These are phyloP conservation scores for Rhizoclosmatium sp. DNA, from an alignment of 192 early-diverging fungal genomes.

Conservation along the genomic window DNA sequence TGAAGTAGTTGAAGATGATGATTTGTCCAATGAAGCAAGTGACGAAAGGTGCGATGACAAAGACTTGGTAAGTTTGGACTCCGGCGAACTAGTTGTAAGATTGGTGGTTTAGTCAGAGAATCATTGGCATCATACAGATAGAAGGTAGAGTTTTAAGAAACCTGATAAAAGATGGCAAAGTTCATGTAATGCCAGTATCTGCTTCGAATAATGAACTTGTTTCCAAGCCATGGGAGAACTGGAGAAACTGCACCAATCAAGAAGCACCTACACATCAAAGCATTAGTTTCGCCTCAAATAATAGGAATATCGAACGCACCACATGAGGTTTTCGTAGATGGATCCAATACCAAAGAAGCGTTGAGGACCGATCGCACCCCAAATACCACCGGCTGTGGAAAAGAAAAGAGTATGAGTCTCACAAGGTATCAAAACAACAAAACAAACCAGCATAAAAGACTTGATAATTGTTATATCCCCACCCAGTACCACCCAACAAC, in stretches of 20 bases:
- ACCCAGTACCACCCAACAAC: conserved; percentile 11
- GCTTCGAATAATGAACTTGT: conserved; percentile 32
- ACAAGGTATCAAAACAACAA: no score
- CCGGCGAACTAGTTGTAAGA: conserved; percentile 20
- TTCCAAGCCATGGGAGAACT: conserved; percentile 41
- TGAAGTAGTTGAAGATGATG: conserved; percentile 28
- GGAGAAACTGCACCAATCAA: conserved; percentile 47
- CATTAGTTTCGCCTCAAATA: conserved; percentile 37
- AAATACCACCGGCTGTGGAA: conserved; percentile 64
- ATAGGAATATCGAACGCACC: conserved; percentile 39
- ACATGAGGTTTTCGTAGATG: background rate
- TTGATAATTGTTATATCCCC: conserved; percentile 38
- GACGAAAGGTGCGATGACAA: conserved; percentile 27
- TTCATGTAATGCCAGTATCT: conserved; percentile 50
- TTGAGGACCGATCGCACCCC: conserved; percentile 77
- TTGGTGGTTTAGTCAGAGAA: conserved; percentile 42
- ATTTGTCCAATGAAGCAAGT: conserved; percentile 1
- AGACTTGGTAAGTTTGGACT: conserved; percentile 2
- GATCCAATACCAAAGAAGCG: conserved; percentile 60
- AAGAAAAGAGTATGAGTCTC: no score
- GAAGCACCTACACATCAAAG: conserved; percentile 39
- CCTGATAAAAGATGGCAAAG: conserved; percentile 28
- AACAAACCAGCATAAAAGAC: conserved; percentile 63
- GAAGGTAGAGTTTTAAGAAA: conserved; percentile 37
- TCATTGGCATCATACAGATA: conserved; percentile 61